These are phyloP conservation scores for Aspergillus haitiensis DNA, from an alignment of 495 filamentous ascomycete genomes.

Conservation along the genomic window DNA sequence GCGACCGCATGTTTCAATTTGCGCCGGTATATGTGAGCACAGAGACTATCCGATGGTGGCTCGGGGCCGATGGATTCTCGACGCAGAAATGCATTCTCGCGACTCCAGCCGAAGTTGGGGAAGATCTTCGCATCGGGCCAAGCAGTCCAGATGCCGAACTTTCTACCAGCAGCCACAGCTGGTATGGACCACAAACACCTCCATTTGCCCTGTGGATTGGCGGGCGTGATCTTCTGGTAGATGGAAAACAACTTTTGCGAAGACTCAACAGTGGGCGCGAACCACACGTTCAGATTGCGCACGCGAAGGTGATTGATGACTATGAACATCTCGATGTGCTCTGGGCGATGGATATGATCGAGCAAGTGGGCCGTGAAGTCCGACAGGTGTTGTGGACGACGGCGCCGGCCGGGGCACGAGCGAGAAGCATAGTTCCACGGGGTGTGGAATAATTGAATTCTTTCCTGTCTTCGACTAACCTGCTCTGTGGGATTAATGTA, in stretches of 20 bases:
- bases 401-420: constrained; percentile 53
- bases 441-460: constrained; percentile 38
- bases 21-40: constrained; percentile 86
- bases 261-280: constrained; percentile 78
- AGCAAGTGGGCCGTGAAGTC: constrained; percentile 81
- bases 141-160: constrained; percentile 21
- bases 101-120: constrained; percentile 64
- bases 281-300: constrained; percentile 77
- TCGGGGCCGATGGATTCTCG: constrained; percentile 88
- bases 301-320: constrained; percentile 79
- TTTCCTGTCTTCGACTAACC: not conserved
- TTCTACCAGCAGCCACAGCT: constrained; percentile 55
- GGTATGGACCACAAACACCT: constrained; percentile 79
- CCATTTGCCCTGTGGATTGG: constrained; percentile 90
- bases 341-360: constrained; percentile 89
- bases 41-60: constrained; percentile 95
- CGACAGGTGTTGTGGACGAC: constrained; percentile 82
- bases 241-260: constrained; percentile 71
- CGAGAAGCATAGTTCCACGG: constrained; percentile 59
- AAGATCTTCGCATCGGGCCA: constrained; percentile 40
- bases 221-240: constrained; percentile 79
- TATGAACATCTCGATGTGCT: constrained; percentile 97
- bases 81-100: constrained; percentile 87
- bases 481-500: not conserved
- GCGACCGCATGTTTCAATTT: constrained; percentile 87